phyloP scores from a whole-genome alignment of 1,284 basidiomycete genomes.

The Gymnopus androsaceus region DNA sequence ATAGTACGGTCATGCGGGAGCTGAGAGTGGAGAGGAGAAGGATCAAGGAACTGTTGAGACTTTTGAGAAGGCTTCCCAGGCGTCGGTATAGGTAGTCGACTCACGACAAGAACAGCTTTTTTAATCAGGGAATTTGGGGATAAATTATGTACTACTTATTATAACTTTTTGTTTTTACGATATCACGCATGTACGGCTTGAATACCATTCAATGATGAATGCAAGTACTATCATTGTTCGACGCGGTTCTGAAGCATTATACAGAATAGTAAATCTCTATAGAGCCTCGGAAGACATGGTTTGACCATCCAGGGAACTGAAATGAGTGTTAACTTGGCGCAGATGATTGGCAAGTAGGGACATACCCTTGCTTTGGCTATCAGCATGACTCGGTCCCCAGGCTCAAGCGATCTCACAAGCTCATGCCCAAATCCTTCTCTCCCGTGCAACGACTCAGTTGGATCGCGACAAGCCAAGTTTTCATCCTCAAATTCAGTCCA shows the following conservation, averaged over 20 bases:
- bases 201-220: too few relatives aligned
- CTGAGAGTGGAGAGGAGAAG: too few relatives aligned
- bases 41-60: too few relatives aligned
- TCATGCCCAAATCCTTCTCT: conserved; percentile 21
- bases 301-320: conserved; percentile 34
- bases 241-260: too few relatives aligned
- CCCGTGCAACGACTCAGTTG: conserved; percentile 20
- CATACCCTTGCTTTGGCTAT: conserved; percentile 31
- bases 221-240: too few relatives aligned
- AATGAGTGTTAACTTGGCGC: background rate
- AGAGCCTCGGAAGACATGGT: conserved; percentile 23
- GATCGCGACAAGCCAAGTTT: conserved; percentile 14
- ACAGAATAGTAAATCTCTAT: conserved; percentile 24
- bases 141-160: too few relatives aligned
- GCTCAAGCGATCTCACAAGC: conserved; percentile 25
- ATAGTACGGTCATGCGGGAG: conserved; percentile 21
- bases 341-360: background rate
- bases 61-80: too few relatives aligned
- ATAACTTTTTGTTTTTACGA: too few relatives aligned
- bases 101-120: too few relatives aligned
- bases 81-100: too few relatives aligned
- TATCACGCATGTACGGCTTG: too few relatives aligned
- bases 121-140: too few relatives aligned
- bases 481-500: conserved; percentile 8
- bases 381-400: conserved; percentile 32